Percentiles rank a stretch among this genome's conserved stretches.
phyloP scores from a whole-genome alignment of 192 early-diverging fungal genomes.

The Pecoramyces ruminantium region DNA sequence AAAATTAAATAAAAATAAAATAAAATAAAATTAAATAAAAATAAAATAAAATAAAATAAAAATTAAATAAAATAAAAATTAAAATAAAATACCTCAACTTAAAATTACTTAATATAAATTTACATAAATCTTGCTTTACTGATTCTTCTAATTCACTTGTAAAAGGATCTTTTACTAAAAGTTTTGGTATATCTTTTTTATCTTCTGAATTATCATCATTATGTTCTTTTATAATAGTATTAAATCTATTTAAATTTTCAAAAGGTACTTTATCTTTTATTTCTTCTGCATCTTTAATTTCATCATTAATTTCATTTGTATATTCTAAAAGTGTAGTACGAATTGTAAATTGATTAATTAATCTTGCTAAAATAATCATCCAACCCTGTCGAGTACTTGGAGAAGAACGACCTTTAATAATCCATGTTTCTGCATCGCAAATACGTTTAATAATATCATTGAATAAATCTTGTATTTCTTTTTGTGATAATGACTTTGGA shows the following conservation, averaged over 20 bases:
- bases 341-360: background rate
- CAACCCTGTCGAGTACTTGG: background rate
- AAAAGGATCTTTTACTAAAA: background rate
- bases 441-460: background rate
- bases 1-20: no score
- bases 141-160: background rate
- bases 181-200: background rate
- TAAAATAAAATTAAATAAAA: no score
- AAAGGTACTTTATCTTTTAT: background rate
- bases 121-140: background rate
- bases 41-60: background rate
- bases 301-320: background rate
- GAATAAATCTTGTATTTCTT: background rate
- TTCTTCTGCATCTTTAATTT: background rate
- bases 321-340: background rate
- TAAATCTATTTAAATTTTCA: background rate
- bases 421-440: background rate
- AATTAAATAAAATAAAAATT: no score
- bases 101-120: conserved; percentile 44
- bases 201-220: background rate
- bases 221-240: background rate
- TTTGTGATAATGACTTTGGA: background rate
- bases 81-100: conserved; percentile 20
- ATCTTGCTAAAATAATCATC: background rate
- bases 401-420: background rate